These are phyloP conservation scores for Rhodotorula toruloides DNA, from an alignment of 768 basidiomycete genomes.

Conservation along the genomic window DNA sequence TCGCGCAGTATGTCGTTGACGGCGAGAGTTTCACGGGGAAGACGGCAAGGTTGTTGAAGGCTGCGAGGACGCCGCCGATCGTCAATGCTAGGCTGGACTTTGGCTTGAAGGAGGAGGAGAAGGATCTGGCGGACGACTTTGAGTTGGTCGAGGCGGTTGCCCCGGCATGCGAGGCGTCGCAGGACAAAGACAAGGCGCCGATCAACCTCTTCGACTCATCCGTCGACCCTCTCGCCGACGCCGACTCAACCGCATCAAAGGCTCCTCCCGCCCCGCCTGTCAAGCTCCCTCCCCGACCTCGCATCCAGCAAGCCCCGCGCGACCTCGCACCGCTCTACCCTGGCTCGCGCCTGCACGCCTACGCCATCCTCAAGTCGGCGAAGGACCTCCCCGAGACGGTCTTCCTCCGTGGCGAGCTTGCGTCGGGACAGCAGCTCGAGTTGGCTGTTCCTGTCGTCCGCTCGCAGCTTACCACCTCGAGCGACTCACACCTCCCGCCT, in stretches of 20 bases:
- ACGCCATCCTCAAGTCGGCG: conserved; percentile 11
- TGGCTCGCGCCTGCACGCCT: conserved; percentile 15
- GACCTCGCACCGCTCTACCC: neutral
- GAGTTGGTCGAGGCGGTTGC: conserved; percentile 21
- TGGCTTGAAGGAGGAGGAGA: conserved; percentile 39
- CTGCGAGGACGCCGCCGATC: conserved; percentile 54
- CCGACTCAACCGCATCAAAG: neutral
- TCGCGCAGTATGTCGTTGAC: conserved; percentile 52
- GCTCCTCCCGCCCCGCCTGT: neutral
- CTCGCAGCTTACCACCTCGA: neutral
- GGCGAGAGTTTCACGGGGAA: conserved; percentile 54
- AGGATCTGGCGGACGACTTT: conserved; percentile 21
- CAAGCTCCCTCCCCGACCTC: conserved; percentile 26
- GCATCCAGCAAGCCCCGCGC: conserved; percentile 26
- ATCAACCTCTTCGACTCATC: conserved; percentile 14
- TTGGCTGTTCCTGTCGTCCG: conserved; percentile 32
- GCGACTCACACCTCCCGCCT: neutral
- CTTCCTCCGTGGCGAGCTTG: conserved; percentile 35
- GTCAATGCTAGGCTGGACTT: conserved; percentile 55
- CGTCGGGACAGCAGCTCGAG: conserved; percentile 24
- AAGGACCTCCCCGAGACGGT: conserved; percentile 15
- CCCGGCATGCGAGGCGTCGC: too few species aligned
- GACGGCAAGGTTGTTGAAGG: conserved; percentile 54
- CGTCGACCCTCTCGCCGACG: neutral
- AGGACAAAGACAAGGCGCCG: neutral